Evolutionary conservation across 176 grass and related monocot species (phyloP).

Genomic region (Leersia perrieri): DNA sequence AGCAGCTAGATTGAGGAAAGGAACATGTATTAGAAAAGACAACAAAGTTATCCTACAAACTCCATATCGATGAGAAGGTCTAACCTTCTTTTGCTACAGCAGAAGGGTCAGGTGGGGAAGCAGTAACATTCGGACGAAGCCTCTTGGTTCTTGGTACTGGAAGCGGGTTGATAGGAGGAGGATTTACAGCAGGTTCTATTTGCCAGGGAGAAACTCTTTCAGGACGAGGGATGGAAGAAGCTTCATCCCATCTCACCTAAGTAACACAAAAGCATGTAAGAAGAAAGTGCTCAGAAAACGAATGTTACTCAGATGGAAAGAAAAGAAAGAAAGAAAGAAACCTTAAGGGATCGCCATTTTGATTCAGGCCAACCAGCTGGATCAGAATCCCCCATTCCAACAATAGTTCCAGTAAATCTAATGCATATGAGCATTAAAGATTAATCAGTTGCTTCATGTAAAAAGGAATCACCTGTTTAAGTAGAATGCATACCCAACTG

Average conservation of each 20-base stretch:
- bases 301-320: background rate
- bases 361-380: slow-evolving; percentile 73
- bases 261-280: slow-evolving; percentile 1
- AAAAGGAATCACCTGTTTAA: background rate
- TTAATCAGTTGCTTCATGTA: background rate
- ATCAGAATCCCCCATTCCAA: slow-evolving; percentile 69
- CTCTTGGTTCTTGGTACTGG: slow-evolving; percentile 66
- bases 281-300: slow-evolving; percentile 21
- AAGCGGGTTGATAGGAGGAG: slow-evolving; percentile 63
- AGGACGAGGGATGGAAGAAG: slow-evolving; percentile 74
- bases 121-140: slow-evolving; percentile 43
- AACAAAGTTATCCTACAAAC: background rate
- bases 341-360: slow-evolving; percentile 92
- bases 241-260: slow-evolving; percentile 94
- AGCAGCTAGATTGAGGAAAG: slow-evolving; percentile 25
- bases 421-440: background rate
- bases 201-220: slow-evolving; percentile 99
- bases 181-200: slow-evolving; percentile 74
- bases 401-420: slow-evolving; percentile 95
- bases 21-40: slow-evolving; percentile 22
- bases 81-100: slow-evolving; percentile 79
- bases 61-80: slow-evolving; percentile 10
- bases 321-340: background rate
- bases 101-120: slow-evolving; percentile 52
- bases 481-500: slow-evolving; percentile 23